Percentiles rank a stretch among this genome's conserved stretches.
Conservation (phyloP, 257 asterid genomes). For the Solanum medicagineum region DNA sequence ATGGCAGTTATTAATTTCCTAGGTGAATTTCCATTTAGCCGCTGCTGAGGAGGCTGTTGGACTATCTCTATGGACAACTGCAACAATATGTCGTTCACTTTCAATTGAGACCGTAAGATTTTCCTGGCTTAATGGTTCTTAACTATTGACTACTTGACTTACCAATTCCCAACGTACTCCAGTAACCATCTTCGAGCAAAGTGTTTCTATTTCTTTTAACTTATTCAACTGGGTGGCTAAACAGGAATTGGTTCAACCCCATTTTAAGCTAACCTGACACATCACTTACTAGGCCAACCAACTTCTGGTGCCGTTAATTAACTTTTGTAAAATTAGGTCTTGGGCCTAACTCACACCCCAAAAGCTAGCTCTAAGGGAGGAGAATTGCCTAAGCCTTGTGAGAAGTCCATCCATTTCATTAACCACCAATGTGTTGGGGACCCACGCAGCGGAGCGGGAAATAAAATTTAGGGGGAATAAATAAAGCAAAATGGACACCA, state of each 20-base stretch:
- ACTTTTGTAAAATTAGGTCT: too few relatives aligned
- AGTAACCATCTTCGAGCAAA: background rate
- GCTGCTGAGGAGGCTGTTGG: conserved; percentile 88
- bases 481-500: too few relatives aligned
- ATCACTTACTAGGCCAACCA: background rate
- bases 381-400: too few relatives aligned
- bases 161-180: background rate
- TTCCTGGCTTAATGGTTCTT: background rate
- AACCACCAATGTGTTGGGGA: too few relatives aligned
- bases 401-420: too few relatives aligned
- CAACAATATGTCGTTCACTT: conserved; percentile 80
- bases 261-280: background rate
- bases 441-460: too few relatives aligned
- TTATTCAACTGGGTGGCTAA: background rate
- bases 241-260: background rate
- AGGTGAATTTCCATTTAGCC: conserved; percentile 61
- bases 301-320: background rate
- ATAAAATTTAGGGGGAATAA: too few relatives aligned
- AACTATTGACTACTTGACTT: background rate
- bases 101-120: conserved; percentile 68
- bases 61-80: conserved; percentile 76
- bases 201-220: background rate
- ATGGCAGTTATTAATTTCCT: conserved; percentile 8
- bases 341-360: too few relatives aligned
- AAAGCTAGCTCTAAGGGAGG: too few relatives aligned